These are phyloP conservation scores for Endocladia muricata DNA, from an alignment of 31 red algal genomes.

Conservation along the genomic window DNA sequence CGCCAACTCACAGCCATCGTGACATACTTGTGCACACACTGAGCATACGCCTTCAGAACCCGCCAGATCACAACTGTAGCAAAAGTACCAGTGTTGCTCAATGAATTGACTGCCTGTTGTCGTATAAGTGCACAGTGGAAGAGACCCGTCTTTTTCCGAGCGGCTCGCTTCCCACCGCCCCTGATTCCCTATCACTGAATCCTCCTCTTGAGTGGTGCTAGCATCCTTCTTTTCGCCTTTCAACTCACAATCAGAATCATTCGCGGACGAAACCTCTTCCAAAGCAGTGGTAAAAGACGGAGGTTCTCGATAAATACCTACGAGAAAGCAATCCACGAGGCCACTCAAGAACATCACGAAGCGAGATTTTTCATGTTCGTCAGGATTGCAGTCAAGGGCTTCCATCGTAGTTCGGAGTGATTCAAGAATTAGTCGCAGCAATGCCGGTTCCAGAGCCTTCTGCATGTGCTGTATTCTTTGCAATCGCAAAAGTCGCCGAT, in stretches of 20 bases:
- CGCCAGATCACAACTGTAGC: conserved; percentile 69
- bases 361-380: neutral
- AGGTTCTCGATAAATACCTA: conserved; percentile 11
- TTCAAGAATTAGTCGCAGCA: conserved; percentile 43
- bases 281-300: neutral
- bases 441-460: conserved; percentile 7
- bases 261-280: neutral
- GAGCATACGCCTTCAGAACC: conserved; percentile 91
- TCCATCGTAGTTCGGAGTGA: conserved; percentile 12
- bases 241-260: no score
- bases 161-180: neutral
- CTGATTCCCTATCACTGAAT: neutral
- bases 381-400: neutral
- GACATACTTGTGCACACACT: conserved; percentile 86
- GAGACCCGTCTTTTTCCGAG: neutral
- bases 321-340: conserved; percentile 29
- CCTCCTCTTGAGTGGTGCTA: neutral
- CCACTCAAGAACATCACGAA: conserved; percentile 43
- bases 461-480: neutral
- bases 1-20: conserved; percentile 75
- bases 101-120: conserved; percentile 85
- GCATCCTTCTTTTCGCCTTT: neutral
- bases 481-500: conserved; percentile 23
- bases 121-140: conserved; percentile 71
- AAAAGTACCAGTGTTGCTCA: conserved; percentile 96